Conservation (phyloP, 257 asterid genomes). For the Linderniella brevidens region DNA sequence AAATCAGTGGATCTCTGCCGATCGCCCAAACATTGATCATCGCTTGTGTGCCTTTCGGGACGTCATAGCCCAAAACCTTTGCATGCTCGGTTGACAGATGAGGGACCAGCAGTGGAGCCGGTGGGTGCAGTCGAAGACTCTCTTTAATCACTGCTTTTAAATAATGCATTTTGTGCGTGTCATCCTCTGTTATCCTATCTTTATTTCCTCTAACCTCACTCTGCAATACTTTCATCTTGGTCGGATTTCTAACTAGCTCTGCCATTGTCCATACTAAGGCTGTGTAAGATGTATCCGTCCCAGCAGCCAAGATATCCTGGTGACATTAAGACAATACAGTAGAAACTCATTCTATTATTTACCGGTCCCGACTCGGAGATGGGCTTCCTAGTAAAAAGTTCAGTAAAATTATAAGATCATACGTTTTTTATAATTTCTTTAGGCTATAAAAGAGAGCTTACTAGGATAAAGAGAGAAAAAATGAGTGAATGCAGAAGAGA, state of each 20-base stretch:
- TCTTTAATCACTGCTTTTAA: conserved; percentile 36
- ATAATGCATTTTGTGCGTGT: conserved; percentile 25
- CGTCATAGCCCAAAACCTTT: conserved; percentile 21
- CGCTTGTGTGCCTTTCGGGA: conserved; percentile 19
- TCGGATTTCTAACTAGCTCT: conserved; percentile 35
- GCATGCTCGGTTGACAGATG: conserved; percentile 25
- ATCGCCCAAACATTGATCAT: conserved; percentile 40
- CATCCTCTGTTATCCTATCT: conserved; percentile 14
- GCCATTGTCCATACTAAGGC: conserved; percentile 24
- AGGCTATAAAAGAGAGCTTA: too few relatives aligned
- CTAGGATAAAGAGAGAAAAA: too few relatives aligned
- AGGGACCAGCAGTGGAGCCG: conserved; percentile 27
- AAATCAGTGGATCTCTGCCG: conserved; percentile 21
- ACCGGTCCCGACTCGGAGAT: too few relatives aligned
- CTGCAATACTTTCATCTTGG: conserved; percentile 13
- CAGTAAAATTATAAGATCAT: too few relatives aligned
- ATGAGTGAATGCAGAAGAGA: too few relatives aligned
- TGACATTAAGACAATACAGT: too few relatives aligned
- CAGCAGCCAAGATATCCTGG: conserved; percentile 38
- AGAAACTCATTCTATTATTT: background rate
- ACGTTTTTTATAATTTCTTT: too few relatives aligned
- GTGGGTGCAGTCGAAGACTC: conserved; percentile 23
- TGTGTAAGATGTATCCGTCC: conserved; percentile 27
- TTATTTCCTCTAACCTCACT: conserved; percentile 14
- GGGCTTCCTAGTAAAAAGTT: too few relatives aligned